A percentile compares a stretch with the other conserved stretches of the same genome.
phyloP scores from a whole-genome alignment of 2,329 filamentous ascomycete species.

The Plectosphaerella sp. region DNA sequence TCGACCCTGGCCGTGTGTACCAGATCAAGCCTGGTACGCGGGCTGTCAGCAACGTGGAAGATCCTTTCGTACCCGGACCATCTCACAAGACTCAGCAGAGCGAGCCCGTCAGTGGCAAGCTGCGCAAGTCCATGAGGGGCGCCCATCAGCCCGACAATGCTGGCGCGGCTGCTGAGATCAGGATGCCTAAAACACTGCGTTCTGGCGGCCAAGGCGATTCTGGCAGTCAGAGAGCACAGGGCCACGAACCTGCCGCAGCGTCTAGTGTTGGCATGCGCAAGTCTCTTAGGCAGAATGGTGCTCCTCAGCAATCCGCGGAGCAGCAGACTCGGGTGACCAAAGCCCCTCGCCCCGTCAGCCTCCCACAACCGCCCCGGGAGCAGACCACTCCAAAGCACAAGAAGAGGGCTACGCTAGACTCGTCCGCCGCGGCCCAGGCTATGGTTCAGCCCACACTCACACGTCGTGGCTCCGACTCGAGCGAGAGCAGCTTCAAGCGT shows the following conservation, averaged over 20 bases:
- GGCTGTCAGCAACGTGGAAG: background rate
- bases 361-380: constrained; percentile 2
- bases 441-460: constrained; percentile 30
- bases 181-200: constrained; percentile 21
- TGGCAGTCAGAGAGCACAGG: background rate
- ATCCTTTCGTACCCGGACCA: no score
- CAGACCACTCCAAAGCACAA: background rate
- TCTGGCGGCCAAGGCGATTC: background rate
- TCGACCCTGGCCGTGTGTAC: constrained; percentile 24
- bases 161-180: constrained; percentile 2
- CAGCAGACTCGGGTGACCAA: background rate
- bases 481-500: constrained; percentile 80
- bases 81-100: background rate
- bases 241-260: background rate
- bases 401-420: constrained; percentile 3
- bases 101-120: constrained; percentile 14
- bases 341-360: constrained; percentile 3
- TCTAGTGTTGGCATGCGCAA: constrained; percentile 21
- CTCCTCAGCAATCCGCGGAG: background rate
- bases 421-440: constrained; percentile 10
- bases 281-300: constrained; percentile 13
- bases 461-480: constrained; percentile 59
- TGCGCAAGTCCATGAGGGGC: constrained; percentile 45
- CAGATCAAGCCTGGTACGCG: constrained; percentile 32
- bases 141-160: constrained; percentile 15